These are phyloP conservation scores for Sclerotinia spermophila DNA, from an alignment of 2,329 filamentous ascomycete species.

Conservation along the genomic window DNA sequence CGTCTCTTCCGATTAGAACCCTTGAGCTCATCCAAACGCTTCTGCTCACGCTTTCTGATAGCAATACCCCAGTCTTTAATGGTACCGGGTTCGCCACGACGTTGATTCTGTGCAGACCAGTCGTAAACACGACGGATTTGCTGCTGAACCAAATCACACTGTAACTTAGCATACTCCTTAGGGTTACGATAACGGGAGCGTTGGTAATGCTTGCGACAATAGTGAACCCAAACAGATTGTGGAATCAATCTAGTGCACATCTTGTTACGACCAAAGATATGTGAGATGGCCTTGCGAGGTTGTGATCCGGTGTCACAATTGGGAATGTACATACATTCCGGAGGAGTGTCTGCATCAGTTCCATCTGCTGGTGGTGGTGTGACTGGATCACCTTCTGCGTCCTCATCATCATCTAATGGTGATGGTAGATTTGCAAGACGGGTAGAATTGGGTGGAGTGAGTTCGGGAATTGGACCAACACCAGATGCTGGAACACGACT, in stretches of 20 bases:
- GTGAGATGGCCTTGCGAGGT: slow-evolving; percentile 71
- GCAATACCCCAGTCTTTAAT: slow-evolving; percentile 59
- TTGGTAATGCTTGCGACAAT: slow-evolving; percentile 81
- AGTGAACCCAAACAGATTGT: slow-evolving; percentile 66
- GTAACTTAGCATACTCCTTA: slow-evolving; percentile 56
- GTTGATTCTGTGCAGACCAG: slow-evolving; percentile 55
- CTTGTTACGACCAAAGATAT: slow-evolving; percentile 83
- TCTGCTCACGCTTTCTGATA: slow-evolving; percentile 61
- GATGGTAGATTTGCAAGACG: slow-evolving; percentile 28
- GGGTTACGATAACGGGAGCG: slow-evolving; percentile 66
- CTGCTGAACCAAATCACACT: slow-evolving; percentile 60
- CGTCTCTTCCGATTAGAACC: slow-evolving; percentile 31
- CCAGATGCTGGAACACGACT: background rate
- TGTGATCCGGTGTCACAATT: slow-evolving; percentile 58
- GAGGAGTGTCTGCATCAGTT: slow-evolving; percentile 10
- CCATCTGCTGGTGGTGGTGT: slow-evolving; percentile 29
- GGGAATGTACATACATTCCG: slow-evolving; percentile 51
- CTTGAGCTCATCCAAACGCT: slow-evolving; percentile 47
- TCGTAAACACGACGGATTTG: slow-evolving; percentile 60
- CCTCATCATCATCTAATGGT: slow-evolving; percentile 16
- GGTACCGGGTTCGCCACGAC: slow-evolving; percentile 40
- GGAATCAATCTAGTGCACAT: slow-evolving; percentile 69
- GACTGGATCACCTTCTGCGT: slow-evolving; percentile 21
- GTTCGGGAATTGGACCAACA: slow-evolving; percentile 26
- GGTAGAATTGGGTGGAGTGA: slow-evolving; percentile 33